phyloP scores from a whole-genome alignment of 495 filamentous ascomycete species.

The Aspergillus kassunensis region DNA sequence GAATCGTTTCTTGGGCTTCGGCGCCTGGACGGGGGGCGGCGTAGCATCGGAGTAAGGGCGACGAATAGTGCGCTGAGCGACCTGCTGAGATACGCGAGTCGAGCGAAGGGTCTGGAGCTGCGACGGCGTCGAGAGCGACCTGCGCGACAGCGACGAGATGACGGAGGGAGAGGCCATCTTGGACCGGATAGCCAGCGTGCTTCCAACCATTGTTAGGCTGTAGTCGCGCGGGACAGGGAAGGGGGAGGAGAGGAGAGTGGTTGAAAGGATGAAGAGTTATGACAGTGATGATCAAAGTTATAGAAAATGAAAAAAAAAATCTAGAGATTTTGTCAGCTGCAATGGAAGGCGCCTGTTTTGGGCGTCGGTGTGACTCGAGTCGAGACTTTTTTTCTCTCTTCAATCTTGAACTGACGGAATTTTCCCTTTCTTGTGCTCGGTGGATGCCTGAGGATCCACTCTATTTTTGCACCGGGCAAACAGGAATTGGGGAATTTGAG shows the following conservation, averaged over 20 bases:
- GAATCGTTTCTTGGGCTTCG: slow-evolving; percentile 45
- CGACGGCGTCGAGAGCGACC: slow-evolving; percentile 32
- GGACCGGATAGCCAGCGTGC: slow-evolving; percentile 36
- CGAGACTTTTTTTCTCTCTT: not conserved
- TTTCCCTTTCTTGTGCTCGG: slow-evolving; percentile 10
- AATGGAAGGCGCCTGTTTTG: slow-evolving; percentile 26
- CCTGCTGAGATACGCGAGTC: slow-evolving; percentile 20
- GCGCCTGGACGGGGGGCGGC: slow-evolving; percentile 29
- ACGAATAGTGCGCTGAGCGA: slow-evolving; percentile 32
- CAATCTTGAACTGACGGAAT: slow-evolving; percentile 6
- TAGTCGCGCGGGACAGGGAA: slow-evolving; percentile 14
- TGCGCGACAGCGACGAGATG: slow-evolving; percentile 40
- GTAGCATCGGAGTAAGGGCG: slow-evolving; percentile 43
- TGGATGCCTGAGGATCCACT: slow-evolving; percentile 14
- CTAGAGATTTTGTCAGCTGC: slow-evolving; percentile 11
- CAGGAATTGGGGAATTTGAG: slow-evolving; percentile 9
- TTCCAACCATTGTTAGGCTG: slow-evolving; percentile 38
- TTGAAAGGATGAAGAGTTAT: slow-evolving; percentile 5
- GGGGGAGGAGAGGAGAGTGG: slow-evolving; percentile 14
- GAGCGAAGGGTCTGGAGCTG: slow-evolving; percentile 19
- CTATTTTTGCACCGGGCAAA: not conserved
- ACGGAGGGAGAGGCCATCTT: slow-evolving; percentile 32
- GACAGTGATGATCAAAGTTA: slow-evolving; percentile 9
- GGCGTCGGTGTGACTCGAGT: slow-evolving; percentile 37
- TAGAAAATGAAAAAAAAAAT: slow-evolving; percentile 20